A percentile compares a stretch with the other conserved stretches of the same genome.
phyloP scores from a whole-genome alignment of 371 early-diverging fungal species.

The Mortierella sp. region DNA sequence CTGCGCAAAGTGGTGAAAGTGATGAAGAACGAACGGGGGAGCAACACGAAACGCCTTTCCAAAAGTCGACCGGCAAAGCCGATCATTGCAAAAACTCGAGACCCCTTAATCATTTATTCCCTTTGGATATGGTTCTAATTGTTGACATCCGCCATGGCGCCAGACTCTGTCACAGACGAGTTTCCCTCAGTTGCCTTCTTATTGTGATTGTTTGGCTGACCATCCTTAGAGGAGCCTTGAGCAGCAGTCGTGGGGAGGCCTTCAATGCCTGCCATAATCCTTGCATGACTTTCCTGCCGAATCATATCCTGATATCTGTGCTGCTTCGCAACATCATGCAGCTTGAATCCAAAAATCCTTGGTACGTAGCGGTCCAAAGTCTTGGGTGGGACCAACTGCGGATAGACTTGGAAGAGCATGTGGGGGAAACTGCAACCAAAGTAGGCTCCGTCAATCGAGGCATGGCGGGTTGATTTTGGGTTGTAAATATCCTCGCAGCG shows the following conservation, averaged over 20 bases:
- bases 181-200: conserved; percentile 23
- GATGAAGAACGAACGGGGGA: neutral
- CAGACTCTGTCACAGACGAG: conserved; percentile 35
- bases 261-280: conserved; percentile 55
- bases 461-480: conserved; percentile 85
- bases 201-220: conserved; percentile 47
- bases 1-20: neutral
- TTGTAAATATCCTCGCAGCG: conserved; percentile 96
- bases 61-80: too few relatives aligned
- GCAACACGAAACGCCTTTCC: too few relatives aligned
- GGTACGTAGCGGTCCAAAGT: conserved; percentile 86
- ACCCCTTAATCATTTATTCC: neutral
- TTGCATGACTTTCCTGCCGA: conserved; percentile 70
- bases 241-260: conserved; percentile 50
- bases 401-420: conserved; percentile 93
- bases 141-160: conserved; percentile 52
- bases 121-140: neutral
- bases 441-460: conserved; percentile 94
- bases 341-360: conserved; percentile 95
- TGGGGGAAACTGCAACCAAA: conserved; percentile 98
- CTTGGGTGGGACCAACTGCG: conserved; percentile 80
- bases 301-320: conserved; percentile 90
- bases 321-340: conserved; percentile 86
- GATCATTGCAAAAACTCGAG: too few relatives aligned
- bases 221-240: conserved; percentile 22